phyloP scores from a whole-genome alignment of 331 rosid genomes.

The Prunus yedoensis region DNA sequence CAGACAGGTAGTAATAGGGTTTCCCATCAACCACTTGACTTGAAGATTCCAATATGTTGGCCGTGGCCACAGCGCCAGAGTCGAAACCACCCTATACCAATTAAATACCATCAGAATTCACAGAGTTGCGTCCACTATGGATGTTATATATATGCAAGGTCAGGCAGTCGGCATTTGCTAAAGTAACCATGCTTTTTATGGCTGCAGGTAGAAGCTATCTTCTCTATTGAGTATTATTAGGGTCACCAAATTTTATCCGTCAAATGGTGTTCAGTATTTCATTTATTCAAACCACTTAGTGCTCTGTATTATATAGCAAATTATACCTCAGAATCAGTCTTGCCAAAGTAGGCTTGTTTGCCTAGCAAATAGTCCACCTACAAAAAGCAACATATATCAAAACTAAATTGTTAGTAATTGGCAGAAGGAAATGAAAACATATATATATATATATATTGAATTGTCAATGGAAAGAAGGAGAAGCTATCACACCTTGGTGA shows the following conservation, averaged over 20 bases:
- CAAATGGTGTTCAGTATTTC: background rate
- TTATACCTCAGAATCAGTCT: slow-evolving; percentile 92
- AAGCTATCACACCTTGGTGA: slow-evolving; percentile 43
- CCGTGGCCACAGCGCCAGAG: slow-evolving; percentile 70
- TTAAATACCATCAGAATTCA: slow-evolving; percentile 8
- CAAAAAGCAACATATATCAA: slow-evolving; percentile 23
- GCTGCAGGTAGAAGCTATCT: background rate
- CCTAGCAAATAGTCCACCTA: slow-evolving; percentile 94
- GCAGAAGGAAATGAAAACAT: background rate
- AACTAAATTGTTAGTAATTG: slow-evolving; percentile 23
- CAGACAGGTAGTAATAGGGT: slow-evolving; percentile 60
- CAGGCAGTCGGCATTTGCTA: no score
- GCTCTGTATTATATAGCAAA: background rate
- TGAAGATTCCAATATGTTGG: slow-evolving; percentile 68
- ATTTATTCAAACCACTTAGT: background rate
- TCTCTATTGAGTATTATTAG: background rate
- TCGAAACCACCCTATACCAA: slow-evolving; percentile 85
- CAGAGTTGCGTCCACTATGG: no score
- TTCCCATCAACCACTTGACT: slow-evolving; percentile 44
- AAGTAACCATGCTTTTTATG: no score
- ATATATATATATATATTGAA: no score
- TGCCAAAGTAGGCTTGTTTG: slow-evolving; percentile 80
- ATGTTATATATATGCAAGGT: no score
- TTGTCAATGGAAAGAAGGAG: background rate
- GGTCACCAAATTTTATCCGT: background rate